Base-by-base conservation (phyloP, 441 rosid species). In the Raphanus hybrid region DNA sequence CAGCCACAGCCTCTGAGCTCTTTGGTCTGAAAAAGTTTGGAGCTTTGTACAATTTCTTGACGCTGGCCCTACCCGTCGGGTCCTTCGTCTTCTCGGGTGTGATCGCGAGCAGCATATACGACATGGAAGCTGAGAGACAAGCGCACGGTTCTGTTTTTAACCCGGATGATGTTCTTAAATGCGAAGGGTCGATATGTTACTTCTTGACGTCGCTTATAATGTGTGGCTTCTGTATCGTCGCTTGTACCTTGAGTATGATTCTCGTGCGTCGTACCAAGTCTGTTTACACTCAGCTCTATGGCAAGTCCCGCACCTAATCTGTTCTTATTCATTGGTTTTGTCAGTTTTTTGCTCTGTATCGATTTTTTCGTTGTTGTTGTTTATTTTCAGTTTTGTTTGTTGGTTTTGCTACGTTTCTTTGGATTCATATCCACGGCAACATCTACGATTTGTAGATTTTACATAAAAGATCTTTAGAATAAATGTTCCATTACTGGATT, bases 21-120 rank as follows among this genome's bases (percentile, higher is more conserved):
- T 96, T 96, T 52, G 98, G 98, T 62, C 70, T 96, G 73, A 93
- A 96, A 70, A 96, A 92, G 66, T 92, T 96, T 4, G 97, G 98
- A 59, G 97, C 96, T 16, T 64, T 96, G 43, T 93, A 96, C 87
- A 94, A 96, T 78, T 96, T 96, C 84, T 93, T 96, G 66, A 87
- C 93, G 2, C 85, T 93, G 61, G 94, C 97, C 63, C 91, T 88
- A 78, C 99, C 98, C 1, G 92, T 94, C 3, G 98, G 99, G 48
- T 90, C 99, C 0, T 88, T 96, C 6, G 84, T 96, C 62, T 89
- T 96, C 88, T 96, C 99, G 7, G 91, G 98, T 66, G 27, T 92
- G 62, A 86, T 96, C 32, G 98, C 97, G 8, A 96, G 99, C 82
- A 82, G 83, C 63, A 93, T 96, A 39, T 93, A 96, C 50, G 98